Conservation (phyloP, 345 rosid species). For the Arabis alpina region DNA sequence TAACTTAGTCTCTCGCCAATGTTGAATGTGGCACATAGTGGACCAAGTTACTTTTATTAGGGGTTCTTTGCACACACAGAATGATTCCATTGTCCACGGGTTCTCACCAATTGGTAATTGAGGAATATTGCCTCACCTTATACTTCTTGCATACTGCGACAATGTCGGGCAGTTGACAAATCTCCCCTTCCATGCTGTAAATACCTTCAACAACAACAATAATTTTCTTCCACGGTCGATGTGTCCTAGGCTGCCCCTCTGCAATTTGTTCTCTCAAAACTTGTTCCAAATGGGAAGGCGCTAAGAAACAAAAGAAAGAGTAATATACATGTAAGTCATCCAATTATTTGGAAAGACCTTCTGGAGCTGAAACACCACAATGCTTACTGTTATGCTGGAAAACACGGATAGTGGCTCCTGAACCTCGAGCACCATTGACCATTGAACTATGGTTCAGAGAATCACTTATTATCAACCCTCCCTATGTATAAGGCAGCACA, state of each 20-base stretch:
- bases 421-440: slow-evolving; percentile 95
- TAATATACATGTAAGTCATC: slow-evolving; percentile 12
- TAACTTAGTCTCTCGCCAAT: background rate
- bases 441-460: slow-evolving; percentile 90
- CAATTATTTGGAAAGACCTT: background rate
- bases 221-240: slow-evolving; percentile 94
- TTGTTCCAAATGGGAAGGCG: slow-evolving; percentile 86
- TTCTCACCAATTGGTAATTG: background rate
- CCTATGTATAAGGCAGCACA: slow-evolving; percentile 47
- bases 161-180: slow-evolving; percentile 89
- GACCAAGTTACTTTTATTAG: background rate
- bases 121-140: slow-evolving; percentile 53
- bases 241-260: slow-evolving; percentile 89
- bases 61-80: background rate
- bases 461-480: slow-evolving; percentile 84
- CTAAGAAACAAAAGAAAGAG: slow-evolving; percentile 46
- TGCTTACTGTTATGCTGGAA: slow-evolving; percentile 87
- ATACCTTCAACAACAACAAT: slow-evolving; percentile 87
- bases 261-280: slow-evolving; percentile 93
- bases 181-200: slow-evolving; percentile 95
- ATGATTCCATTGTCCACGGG: background rate
- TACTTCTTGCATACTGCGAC: slow-evolving; percentile 87
- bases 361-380: background rate
- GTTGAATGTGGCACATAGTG: slow-evolving; percentile 15
- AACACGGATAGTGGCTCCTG: slow-evolving; percentile 87